phyloP scores from a whole-genome alignment of 371 early-diverging fungal genomes.

The Mortierella polycephala region DNA sequence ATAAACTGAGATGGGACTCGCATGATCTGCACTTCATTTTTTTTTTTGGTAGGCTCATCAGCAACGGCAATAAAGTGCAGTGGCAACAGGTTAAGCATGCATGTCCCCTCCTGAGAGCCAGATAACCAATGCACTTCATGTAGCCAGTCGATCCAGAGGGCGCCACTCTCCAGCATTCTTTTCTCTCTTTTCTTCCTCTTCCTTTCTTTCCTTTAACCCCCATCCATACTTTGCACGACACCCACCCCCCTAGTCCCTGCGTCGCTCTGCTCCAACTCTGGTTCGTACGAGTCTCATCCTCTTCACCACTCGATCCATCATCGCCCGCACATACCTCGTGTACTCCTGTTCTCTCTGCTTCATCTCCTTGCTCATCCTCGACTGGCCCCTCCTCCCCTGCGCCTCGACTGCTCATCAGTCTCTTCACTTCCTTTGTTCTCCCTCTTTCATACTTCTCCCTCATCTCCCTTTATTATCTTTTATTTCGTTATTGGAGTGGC shows the following conservation, averaged over 20 bases:
- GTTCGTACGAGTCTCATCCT: background rate
- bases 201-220: background rate
- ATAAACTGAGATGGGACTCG: too few species aligned
- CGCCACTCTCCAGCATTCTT: conserved; percentile 3
- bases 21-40: too few species aligned
- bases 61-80: too few species aligned
- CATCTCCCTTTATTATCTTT: conserved; percentile 9
- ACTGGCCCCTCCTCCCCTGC: conserved; percentile 25
- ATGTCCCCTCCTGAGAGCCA: too few species aligned
- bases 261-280: background rate
- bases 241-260: background rate
- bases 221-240: background rate
- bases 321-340: background rate
- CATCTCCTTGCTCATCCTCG: conserved; percentile 34
- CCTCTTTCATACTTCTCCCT: background rate
- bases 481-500: background rate
- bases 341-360: conserved; percentile 4
- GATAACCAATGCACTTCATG: too few species aligned
- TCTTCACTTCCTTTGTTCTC: conserved; percentile 7
- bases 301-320: background rate
- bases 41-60: too few species aligned
- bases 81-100: too few species aligned
- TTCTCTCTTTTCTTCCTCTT: conserved; percentile 3
- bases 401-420: conserved; percentile 22
- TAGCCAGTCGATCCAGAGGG: too few species aligned